These are phyloP conservation scores for Tylopilus subfusipes DNA, from an alignment of 768 basidiomycete species.

Conservation along the genomic window DNA sequence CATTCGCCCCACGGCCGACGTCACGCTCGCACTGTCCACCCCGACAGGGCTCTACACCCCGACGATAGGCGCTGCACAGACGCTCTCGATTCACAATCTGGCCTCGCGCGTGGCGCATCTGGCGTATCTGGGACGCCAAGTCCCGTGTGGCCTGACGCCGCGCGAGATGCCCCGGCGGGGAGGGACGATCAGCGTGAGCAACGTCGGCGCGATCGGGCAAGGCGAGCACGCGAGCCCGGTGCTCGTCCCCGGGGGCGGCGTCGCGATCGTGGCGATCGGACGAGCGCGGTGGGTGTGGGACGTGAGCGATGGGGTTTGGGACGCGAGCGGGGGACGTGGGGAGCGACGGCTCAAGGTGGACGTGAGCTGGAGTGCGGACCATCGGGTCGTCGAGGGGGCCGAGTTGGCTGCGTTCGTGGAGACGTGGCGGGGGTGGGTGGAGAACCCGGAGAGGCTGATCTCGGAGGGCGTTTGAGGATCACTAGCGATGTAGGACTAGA, in stretches of 20 bases:
- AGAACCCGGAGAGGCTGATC: slow-evolving; percentile 67
- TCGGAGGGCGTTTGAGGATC: slow-evolving; percentile 40
- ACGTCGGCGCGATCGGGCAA: slow-evolving; percentile 75
- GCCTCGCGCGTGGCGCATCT: slow-evolving; percentile 60
- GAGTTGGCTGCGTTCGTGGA: slow-evolving; percentile 88
- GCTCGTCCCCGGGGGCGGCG: slow-evolving; percentile 76
- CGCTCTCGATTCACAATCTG: slow-evolving; percentile 55
- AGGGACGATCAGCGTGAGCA: slow-evolving; percentile 77
- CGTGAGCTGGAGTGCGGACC: slow-evolving; percentile 84
- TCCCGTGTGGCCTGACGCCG: slow-evolving; percentile 59
- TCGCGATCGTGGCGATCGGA: slow-evolving; percentile 82
- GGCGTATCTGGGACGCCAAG: slow-evolving; percentile 61
- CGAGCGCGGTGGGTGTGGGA: slow-evolving; percentile 77
- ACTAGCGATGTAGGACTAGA: not conserved
- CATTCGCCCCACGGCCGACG: slow-evolving; percentile 71
- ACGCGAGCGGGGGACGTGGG: slow-evolving; percentile 26
- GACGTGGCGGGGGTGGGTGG: slow-evolving; percentile 77
- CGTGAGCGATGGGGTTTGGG: slow-evolving; percentile 43
- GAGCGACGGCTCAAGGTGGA: slow-evolving; percentile 56
- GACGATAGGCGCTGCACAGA: slow-evolving; percentile 55
- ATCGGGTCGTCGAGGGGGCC: slow-evolving; percentile 84
- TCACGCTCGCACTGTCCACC: slow-evolving; percentile 73
- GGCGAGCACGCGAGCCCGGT: slow-evolving; percentile 72
- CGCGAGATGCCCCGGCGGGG: slow-evolving; percentile 72
- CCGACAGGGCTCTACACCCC: slow-evolving; percentile 84